phyloP scores from a whole-genome alignment of 305 asterid species.

The Solanum aculeatissimum region DNA sequence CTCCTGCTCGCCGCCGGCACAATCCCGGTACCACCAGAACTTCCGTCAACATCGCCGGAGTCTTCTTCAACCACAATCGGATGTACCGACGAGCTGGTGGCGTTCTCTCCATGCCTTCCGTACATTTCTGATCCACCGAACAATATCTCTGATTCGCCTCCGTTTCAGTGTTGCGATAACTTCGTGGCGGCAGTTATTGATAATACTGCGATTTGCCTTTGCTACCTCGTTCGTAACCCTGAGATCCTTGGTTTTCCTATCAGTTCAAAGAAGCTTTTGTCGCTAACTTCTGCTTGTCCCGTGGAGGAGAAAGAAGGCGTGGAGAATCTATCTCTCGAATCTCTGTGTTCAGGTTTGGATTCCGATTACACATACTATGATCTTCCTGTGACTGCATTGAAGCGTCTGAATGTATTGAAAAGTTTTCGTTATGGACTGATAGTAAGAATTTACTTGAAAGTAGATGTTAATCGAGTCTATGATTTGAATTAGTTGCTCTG shows the following conservation, averaged over 20 bases:
- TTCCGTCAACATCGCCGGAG: slow-evolving; percentile 3
- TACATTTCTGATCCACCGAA: slow-evolving; percentile 56
- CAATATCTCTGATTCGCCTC: slow-evolving; percentile 48
- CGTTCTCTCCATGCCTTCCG: slow-evolving; percentile 64
- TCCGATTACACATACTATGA: not conserved
- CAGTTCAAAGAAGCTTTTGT: slow-evolving; percentile 29
- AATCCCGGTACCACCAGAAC: not conserved
- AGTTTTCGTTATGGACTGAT: not conserved
- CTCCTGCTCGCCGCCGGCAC: slow-evolving; percentile 14
- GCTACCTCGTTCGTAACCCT: slow-evolving; percentile 55
- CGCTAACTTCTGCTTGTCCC: slow-evolving; percentile 47
- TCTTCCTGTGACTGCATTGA: not conserved
- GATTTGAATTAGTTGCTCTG: not conserved
- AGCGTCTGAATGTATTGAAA: not conserved
- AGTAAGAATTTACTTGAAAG: not conserved
- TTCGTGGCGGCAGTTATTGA: slow-evolving; percentile 28
- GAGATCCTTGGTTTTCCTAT: slow-evolving; percentile 58
- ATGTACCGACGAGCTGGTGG: slow-evolving; percentile 60
- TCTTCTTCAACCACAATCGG: slow-evolving; percentile 8
- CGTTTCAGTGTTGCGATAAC: slow-evolving; percentile 56
- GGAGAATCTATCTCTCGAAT: slow-evolving; percentile 25
- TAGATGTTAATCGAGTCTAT: not conserved
- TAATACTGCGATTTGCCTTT: slow-evolving; percentile 44
- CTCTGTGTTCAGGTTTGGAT: slow-evolving; percentile 49
- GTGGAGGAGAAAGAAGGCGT: slow-evolving; percentile 1